A percentile compares a stretch with the other conserved stretches of the same genome.
Evolutionary conservation across 495 filamentous ascomycete species (phyloP).

Genomic region (Hyaloscypha bicolor): DNA sequence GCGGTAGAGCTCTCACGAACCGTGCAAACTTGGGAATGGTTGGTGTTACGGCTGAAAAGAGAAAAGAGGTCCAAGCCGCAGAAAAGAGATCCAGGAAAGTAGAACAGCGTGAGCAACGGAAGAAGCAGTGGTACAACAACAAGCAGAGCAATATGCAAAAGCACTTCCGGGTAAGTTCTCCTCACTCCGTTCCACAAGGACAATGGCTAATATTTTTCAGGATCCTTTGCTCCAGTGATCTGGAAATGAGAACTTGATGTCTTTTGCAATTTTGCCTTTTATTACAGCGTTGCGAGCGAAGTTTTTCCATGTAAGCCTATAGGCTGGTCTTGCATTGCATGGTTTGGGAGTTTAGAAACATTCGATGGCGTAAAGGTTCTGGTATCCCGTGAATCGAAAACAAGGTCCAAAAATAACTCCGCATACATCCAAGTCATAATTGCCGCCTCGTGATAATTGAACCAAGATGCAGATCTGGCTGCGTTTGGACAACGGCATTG

Average conservation of each 20-base stretch:
- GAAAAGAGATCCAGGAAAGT: slow-evolving; percentile 69
- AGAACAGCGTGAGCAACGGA: slow-evolving; percentile 58
- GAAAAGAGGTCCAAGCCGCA: slow-evolving; percentile 58
- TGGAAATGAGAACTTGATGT: neutral
- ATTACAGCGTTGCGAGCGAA: neutral
- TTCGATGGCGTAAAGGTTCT: neutral
- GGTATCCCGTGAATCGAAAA: neutral
- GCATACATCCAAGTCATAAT: neutral
- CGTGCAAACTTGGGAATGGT: slow-evolving; percentile 77
- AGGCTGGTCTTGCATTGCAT: slow-evolving; percentile 5
- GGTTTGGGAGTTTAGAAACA: slow-evolving; percentile 2
- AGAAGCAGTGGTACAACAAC: slow-evolving; percentile 64
- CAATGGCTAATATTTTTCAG: slow-evolving; percentile 26
- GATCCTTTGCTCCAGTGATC: slow-evolving; percentile 36
- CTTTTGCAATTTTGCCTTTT: neutral
- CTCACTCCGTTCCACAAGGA: slow-evolving; percentile 18
- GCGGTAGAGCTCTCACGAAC: slow-evolving; percentile 61
- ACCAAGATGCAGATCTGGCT: slow-evolving; percentile 1
- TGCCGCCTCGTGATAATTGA: slow-evolving; percentile 1
- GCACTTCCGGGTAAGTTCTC: slow-evolving; percentile 66
- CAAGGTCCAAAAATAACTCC: neutral
- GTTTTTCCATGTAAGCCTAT: neutral
- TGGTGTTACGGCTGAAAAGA: slow-evolving; percentile 71
- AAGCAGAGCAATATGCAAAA: slow-evolving; percentile 71
- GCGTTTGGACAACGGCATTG: neutral